Evolutionary conservation across 192 early-diverging fungal species (phyloP), one percentile per base, ranked within the genome.

Genomic region (Coemansia javaensis): DNA sequence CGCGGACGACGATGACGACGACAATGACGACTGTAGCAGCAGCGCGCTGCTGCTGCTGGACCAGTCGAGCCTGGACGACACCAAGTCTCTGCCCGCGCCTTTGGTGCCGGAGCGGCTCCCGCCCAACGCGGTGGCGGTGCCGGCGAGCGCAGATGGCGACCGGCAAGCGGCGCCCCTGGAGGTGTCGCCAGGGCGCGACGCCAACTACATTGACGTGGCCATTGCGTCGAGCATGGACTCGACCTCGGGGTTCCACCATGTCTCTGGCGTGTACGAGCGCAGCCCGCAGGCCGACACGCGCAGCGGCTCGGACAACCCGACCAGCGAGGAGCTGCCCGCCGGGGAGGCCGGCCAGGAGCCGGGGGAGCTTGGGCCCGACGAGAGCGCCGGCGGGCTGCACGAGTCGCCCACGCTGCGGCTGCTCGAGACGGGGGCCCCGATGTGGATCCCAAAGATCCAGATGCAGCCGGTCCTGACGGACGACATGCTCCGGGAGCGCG

Each of bases 401-500:
- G 56, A 56, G 0, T 62, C 80, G 8, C 56, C 75, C 17, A 53
- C 66, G n/a, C 27, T 79, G 33, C 72, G 54, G 24, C 50, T 85
- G 28, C 59, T 85, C 13, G 63, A 77, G 34, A 83, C 81, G 3
- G 81, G 77, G 5, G 70, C 80, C 32, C 79, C 80, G 5, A 46
- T 87, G 63, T 82, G 85, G 82, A 78, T 85, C 22, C 84, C 87
- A 15, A 71, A 73, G 32, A 79, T 78, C 21, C 85, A 89, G 56
- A 71, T 80, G 74, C 70, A 81, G 0, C 87, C 87, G 2, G 79
- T 84, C 14, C 78, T 94, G 79, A 93, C 93, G 1, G 87, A 91
- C 50, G 93, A 96, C 68, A 88, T 90, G 89, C 56, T 93, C 20
- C 69, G 79, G 5, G 84, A 89, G 41, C 90, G 89, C 49, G 87